Evolutionary conservation across 2,329 filamentous ascomycete species (phyloP), one percentile per base, ranked within the genome.

Genomic region (Fusarium xyrophilum): DNA sequence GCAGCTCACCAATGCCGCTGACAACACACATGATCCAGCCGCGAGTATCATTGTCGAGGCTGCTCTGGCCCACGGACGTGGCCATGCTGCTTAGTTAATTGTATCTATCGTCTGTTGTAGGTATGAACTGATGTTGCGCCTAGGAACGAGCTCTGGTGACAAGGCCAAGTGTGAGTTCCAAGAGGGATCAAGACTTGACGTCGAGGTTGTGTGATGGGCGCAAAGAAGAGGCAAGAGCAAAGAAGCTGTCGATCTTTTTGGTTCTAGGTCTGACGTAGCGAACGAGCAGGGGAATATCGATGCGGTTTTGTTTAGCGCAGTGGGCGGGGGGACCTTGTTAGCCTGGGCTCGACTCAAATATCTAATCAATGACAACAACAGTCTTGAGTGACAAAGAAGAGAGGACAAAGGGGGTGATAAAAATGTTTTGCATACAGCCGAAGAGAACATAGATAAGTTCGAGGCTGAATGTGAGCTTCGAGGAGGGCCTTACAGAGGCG

Each of bases 11-110:
- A 67, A 88, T 80, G 56, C 93, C 89, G 76, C 93, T 97, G 79
- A 94, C 93, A 69, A 93, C 84, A 75, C 86, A 89, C 91, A 98
- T 93, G 73, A 98, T 90, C 95, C 95, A 98, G 74, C 96, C 95
- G 68, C 93, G 88, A 67, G 90, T 90, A 82, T 98, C 95, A 82
- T 95, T 96, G 77, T 89, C 85, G 69, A 91, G 75, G 36, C 74
- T 78, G 52, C 70, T 73, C 58, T 69, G 71, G 60, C 59, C 69
- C 71, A 77, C 59, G 56, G 78, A 77, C 81, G 84, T 85, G 76
- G 74, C 75, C 63, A 66, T 71, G 36, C 51, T 63, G 39, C 48
- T 43, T 32, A 56, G 32, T 33, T 33, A 33, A 19, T 35, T 47
- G 23, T 63, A 39, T 62, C 48, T 63, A 39, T 62, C 48, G 52